Percentiles rank a stretch among this genome's conserved stretches.
These are phyloP conservation scores for Monosporascus sp. DNA, from an alignment of 2,329 filamentous ascomycete genomes.

Conservation along the genomic window DNA sequence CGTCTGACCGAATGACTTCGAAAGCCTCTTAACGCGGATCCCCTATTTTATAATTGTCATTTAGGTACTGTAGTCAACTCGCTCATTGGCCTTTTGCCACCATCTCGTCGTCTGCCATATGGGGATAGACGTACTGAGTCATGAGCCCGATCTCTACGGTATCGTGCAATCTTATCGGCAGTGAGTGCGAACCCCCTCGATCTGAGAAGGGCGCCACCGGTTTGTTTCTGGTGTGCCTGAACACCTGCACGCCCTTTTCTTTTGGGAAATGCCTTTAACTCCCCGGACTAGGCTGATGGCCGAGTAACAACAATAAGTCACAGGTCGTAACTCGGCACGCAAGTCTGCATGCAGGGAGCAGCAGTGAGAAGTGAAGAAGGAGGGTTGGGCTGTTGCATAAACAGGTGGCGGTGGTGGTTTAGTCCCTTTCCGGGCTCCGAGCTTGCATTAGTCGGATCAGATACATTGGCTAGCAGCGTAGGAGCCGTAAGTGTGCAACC, in stretches of 20 bases:
- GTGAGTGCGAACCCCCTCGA: neutral
- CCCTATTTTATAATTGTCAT: too few relatives aligned
- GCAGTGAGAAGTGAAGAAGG: constrained; percentile 1
- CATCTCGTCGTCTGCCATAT: too few relatives aligned
- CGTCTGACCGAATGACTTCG: too few relatives aligned
- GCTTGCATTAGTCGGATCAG: neutral
- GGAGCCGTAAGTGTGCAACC: neutral
- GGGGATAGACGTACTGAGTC: neutral
- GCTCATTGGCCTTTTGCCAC: too few relatives aligned
- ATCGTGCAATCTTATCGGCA: neutral
- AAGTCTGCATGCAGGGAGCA: constrained; percentile 2
- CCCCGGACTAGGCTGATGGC: neutral
- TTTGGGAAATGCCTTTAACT: neutral
- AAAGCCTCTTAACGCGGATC: too few relatives aligned
- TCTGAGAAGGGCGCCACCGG: neutral
- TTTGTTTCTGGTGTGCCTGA: neutral
- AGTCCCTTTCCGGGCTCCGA: neutral
- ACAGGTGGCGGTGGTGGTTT: neutral
- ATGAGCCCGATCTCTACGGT: neutral
- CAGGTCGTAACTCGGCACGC: neutral
- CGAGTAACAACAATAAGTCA: neutral
- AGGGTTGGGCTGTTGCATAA: neutral
- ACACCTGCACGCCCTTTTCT: neutral
- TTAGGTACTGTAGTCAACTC: too few relatives aligned
- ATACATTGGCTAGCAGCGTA: too few relatives aligned